Evolutionary conservation across 345 rosid genomes (phyloP), one percentile per base, ranked within the genome.

Genomic region (Populus tremula): DNA sequence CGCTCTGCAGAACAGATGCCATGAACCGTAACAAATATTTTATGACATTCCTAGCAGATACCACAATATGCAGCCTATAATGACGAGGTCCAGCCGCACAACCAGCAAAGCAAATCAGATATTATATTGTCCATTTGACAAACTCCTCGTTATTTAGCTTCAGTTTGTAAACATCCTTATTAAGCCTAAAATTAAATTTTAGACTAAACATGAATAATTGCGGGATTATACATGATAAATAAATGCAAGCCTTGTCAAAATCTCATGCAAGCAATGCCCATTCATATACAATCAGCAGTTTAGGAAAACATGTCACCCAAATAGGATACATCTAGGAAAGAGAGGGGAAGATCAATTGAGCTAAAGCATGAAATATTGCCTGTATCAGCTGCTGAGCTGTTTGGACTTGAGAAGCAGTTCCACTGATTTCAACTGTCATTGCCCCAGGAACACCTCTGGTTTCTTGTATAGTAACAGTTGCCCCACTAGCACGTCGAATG

Each of bases 391-490:
- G 99, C 91, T 91, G 92, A 72, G 99, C 98, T n/a, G 93, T 88
- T 88, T 96, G 99, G 69, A 91, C 99, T 87, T 94, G 94, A 20
- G 92, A 89, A 77, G 94, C 96, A 82, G 96, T 86, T 81, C 98
- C 99, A 78, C 99, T 96, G 77, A 96, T 93, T 83, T 96, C 99
- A 41, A 96, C 98, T 0, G 98, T 96, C 99, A 96, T 96, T 83
- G 94, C 99, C 73, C 92, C 94, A 78, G 98, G 98, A 82, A 86
- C 94, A 21, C 98, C 99, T 78, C 97, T 91, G 27, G 97, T 88
- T 89, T 96, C 98, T 77, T 96, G 99, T 79, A 94, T 91, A 14
- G 98, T 96, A 66, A 94, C 94, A 70, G 98, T 91, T 76, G 99
- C 98, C 69, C 99, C 99, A 82, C 98, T 96, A 72, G 90, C 89